Percentiles rank a stretch among this genome's conserved stretches.
These are phyloP conservation scores for Graphilbum sp. DNA, from an alignment of 2,329 filamentous ascomycete species.

Conservation along the genomic window DNA sequence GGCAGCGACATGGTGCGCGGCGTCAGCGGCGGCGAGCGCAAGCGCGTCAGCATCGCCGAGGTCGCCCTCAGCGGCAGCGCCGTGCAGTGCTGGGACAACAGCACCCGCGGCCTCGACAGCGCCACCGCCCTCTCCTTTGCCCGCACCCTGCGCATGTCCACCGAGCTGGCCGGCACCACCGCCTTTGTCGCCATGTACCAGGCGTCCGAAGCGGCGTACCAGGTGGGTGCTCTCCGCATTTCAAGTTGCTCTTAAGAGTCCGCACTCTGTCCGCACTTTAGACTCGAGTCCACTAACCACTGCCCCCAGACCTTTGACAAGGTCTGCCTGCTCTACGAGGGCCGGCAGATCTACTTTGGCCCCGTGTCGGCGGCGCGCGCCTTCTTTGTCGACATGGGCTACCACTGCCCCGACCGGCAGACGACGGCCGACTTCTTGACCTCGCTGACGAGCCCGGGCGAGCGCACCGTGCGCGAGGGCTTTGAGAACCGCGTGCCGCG, in stretches of 20 bases:
- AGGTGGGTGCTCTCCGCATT: slow-evolving; percentile 18
- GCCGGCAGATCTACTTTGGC: slow-evolving; percentile 50
- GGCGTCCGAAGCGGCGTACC: slow-evolving; percentile 47
- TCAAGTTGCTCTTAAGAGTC: too few species aligned
- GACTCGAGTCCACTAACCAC: too few species aligned
- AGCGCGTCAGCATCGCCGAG: slow-evolving; percentile 63
- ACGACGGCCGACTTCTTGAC: slow-evolving; percentile 70
- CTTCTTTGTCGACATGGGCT: slow-evolving; percentile 54
- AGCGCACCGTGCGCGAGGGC: slow-evolving; percentile 50
- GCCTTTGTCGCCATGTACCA: slow-evolving; percentile 50
- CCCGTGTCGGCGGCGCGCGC: slow-evolving; percentile 40
- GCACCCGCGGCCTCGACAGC: slow-evolving; percentile 47
- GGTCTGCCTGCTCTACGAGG: slow-evolving; percentile 56
- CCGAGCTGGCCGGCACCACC: slow-evolving; percentile 44
- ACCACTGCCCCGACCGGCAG: slow-evolving; percentile 36
- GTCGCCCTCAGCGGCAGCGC: slow-evolving; percentile 44
- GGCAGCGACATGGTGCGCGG: slow-evolving; percentile 49
- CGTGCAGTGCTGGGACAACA: slow-evolving; percentile 59
- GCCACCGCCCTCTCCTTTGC: slow-evolving; percentile 51
- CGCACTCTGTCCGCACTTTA: too few species aligned
- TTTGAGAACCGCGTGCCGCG: slow-evolving; percentile 39
- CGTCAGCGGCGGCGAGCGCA: slow-evolving; percentile 48
- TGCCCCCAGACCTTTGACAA: slow-evolving; percentile 51
- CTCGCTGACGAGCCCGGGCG: slow-evolving; percentile 55
- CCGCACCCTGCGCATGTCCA: slow-evolving; percentile 46